phyloP scores from a whole-genome alignment of 768 basidiomycete species.

The Tricholoma sp. region DNA sequence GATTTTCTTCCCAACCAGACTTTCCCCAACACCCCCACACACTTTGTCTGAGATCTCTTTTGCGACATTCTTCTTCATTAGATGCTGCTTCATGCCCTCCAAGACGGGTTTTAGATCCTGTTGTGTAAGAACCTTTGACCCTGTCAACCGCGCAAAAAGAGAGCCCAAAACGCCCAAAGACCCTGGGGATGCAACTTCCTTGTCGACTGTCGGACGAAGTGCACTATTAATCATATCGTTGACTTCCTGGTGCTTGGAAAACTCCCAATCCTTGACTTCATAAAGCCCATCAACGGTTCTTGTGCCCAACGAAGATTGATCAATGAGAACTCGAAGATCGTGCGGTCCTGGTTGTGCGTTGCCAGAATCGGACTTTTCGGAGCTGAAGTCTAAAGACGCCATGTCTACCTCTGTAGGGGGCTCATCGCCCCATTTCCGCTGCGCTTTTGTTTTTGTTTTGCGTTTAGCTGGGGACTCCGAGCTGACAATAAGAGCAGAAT shows the following conservation, averaged over 20 bases:
- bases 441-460: conserved; percentile 56
- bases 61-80: conserved; percentile 99
- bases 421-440: conserved; percentile 91
- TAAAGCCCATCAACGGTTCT: conserved; percentile 66
- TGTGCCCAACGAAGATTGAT: conserved; percentile 71
- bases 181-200: conserved; percentile 29
- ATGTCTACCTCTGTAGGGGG: conserved; percentile 82
- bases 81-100: conserved; percentile 93
- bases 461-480: conserved; percentile 60
- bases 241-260: conserved; percentile 40
- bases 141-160: conserved; percentile 81
- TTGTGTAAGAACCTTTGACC: conserved; percentile 76
- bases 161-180: conserved; percentile 67
- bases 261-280: conserved; percentile 78
- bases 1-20: conserved; percentile 85
- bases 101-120: conserved; percentile 84
- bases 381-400: conserved; percentile 87
- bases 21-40: conserved; percentile 90
- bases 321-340: conserved; percentile 60
- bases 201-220: conserved; percentile 38
- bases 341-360: conserved; percentile 28
- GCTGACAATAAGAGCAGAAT: conserved; percentile 24
- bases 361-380: conserved; percentile 42
- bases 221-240: conserved; percentile 57
- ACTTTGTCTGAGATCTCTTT: conserved; percentile 93